phyloP scores from a whole-genome alignment of 2,329 filamentous ascomycete genomes.

The Botrytis pseudocinerea region DNA sequence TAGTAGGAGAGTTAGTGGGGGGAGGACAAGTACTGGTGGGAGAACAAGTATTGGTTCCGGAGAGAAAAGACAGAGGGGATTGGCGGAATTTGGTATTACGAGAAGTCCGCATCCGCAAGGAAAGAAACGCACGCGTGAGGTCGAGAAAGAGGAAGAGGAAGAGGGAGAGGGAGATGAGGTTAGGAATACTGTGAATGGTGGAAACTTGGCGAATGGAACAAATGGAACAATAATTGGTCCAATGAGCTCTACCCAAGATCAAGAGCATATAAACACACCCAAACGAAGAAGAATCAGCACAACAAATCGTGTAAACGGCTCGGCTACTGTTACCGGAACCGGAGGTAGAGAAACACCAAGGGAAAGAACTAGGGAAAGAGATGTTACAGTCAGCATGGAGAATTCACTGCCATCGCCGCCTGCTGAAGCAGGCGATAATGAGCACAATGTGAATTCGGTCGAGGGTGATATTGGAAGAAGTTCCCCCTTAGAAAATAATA shows the following conservation, averaged over 20 bases:
- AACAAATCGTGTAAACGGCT: background rate
- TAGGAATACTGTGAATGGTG: background rate
- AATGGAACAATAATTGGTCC: background rate
- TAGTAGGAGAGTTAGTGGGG: background rate
- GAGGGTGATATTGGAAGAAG: background rate
- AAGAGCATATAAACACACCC: background rate
- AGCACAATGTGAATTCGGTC: background rate
- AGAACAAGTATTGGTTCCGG: background rate
- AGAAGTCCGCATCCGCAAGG: slow-evolving; percentile 8
- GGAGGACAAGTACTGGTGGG: background rate
- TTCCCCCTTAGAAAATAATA: background rate
- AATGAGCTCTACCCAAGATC: background rate
- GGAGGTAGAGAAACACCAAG: background rate
- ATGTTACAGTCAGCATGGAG: slow-evolving; percentile 11
- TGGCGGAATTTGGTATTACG: slow-evolving; percentile 17
- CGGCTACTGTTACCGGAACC: background rate
- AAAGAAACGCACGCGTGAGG: background rate
- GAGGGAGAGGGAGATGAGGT: background rate
- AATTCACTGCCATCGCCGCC: slow-evolving; percentile 9
- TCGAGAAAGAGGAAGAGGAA: background rate
- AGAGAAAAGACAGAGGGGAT: slow-evolving; percentile 11
- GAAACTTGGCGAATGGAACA: background rate
- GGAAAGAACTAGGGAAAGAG: slow-evolving; percentile 5
- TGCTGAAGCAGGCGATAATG: slow-evolving; percentile 6
- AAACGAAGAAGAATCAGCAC: slow-evolving; percentile 7